These are phyloP conservation scores for Mortierella sp. DNA, from an alignment of 371 early-diverging fungal species.

Conservation along the genomic window DNA sequence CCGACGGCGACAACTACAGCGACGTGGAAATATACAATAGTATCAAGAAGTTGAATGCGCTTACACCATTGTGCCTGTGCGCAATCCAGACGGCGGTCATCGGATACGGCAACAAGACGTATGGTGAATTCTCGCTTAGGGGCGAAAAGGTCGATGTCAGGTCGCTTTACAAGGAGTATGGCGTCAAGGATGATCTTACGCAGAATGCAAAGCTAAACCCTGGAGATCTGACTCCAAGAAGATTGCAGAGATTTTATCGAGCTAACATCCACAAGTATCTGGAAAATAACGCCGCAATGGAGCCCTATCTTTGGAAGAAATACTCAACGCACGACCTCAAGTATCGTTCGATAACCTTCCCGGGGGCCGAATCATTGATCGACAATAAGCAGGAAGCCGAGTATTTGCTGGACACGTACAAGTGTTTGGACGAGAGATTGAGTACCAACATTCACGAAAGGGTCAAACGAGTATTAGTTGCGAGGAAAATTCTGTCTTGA, in stretches of 20 bases:
- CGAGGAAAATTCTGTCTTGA: slow-evolving; percentile 1
- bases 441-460: slow-evolving; percentile 7
- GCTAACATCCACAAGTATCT: slow-evolving; percentile 5
- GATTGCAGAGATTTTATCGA: slow-evolving; percentile 2
- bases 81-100: slow-evolving; percentile 5
- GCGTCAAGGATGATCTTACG: slow-evolving; percentile 4
- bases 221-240: slow-evolving; percentile 10
- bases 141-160: slow-evolving; percentile 1
- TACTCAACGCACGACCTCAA: slow-evolving; percentile 7
- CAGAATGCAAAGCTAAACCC: neutral
- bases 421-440: neutral
- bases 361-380: slow-evolving; percentile 4
- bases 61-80: neutral
- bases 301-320: slow-evolving; percentile 11
- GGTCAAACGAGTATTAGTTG: slow-evolving; percentile 2
- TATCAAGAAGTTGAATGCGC: neutral
- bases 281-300: slow-evolving; percentile 5
- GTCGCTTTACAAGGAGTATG: slow-evolving; percentile 3
- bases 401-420: slow-evolving; percentile 7
- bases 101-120: slow-evolving; percentile 1
- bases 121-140: neutral
- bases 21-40: neutral
- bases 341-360: slow-evolving; percentile 7
- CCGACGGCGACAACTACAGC: slow-evolving; percentile 2
- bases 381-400: neutral